phyloP scores from a whole-genome alignment of 257 asterid species.

The Solanum phureja region DNA sequence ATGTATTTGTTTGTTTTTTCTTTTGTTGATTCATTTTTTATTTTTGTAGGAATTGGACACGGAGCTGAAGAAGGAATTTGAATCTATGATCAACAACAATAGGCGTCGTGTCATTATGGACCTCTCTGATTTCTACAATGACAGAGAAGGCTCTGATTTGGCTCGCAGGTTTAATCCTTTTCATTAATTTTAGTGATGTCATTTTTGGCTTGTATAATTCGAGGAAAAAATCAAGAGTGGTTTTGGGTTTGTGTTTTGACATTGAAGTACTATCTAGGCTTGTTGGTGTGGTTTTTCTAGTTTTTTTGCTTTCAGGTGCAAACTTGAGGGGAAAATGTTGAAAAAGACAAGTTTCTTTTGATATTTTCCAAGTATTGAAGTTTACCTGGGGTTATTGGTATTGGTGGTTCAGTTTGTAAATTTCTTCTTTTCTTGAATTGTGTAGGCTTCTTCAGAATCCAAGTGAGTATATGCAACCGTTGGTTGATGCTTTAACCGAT shows the following conservation, averaged over 20 bases:
- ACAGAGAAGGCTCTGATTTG: constrained; percentile 68
- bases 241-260: neutral
- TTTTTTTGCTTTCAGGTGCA: neutral
- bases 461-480: constrained; percentile 86
- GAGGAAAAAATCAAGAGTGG: neutral
- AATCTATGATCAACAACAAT: constrained; percentile 47
- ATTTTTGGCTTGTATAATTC: neutral
- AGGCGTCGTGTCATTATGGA: constrained; percentile 72
- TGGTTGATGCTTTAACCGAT: constrained; percentile 77
- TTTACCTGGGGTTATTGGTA: neutral
- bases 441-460: constrained; percentile 80
- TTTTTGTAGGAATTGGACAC: constrained; percentile 43
- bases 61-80: constrained; percentile 51
- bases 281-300: neutral
- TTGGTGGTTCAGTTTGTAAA: neutral
- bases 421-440: constrained; percentile 2
- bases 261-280: neutral
- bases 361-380: neutral
- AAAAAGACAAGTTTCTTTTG: neutral
- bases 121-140: constrained; percentile 73
- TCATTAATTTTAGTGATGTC: neutral
- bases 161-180: constrained; percentile 58
- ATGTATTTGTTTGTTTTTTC: neutral
- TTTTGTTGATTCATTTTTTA: neutral
- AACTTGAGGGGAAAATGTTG: neutral